Evolutionary conservation across 2,329 filamentous ascomycete genomes (phyloP).

Genomic region (Aspergillus latus): DNA sequence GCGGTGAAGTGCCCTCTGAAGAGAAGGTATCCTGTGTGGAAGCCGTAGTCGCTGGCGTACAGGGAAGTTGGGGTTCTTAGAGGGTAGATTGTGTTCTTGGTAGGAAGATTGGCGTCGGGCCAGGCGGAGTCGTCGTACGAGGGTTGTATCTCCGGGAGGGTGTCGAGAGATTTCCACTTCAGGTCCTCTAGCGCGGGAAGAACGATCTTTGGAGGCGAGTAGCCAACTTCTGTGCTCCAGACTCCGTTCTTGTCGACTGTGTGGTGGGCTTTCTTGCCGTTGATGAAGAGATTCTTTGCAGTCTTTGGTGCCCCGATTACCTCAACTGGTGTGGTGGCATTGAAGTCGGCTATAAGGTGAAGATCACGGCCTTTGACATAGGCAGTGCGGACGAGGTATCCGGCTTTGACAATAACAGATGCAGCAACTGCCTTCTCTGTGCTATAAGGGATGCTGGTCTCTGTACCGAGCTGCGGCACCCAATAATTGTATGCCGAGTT

Average conservation of each 20-base stretch:
- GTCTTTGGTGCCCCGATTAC: slow-evolving; percentile 63
- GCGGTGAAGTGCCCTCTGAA: slow-evolving; percentile 70
- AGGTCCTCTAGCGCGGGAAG: slow-evolving; percentile 60
- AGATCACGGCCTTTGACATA: slow-evolving; percentile 57
- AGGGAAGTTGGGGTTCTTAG: slow-evolving; percentile 66
- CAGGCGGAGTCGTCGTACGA: slow-evolving; percentile 69
- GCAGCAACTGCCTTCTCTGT: slow-evolving; percentile 30
- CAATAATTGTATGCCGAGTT: slow-evolving; percentile 49
- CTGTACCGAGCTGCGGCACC: slow-evolving; percentile 39
- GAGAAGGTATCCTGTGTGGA: slow-evolving; percentile 65
- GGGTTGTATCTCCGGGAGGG: slow-evolving; percentile 65
- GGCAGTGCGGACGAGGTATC: slow-evolving; percentile 49
- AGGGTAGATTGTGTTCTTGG: slow-evolving; percentile 59
- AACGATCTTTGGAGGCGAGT: slow-evolving; percentile 50
- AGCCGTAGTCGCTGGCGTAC: slow-evolving; percentile 72
- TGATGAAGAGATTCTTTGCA: slow-evolving; percentile 61
- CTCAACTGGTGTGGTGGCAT: slow-evolving; percentile 66
- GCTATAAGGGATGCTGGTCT: slow-evolving; percentile 30
- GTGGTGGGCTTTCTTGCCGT: slow-evolving; percentile 51
- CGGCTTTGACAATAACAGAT: slow-evolving; percentile 44
- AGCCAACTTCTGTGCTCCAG: slow-evolving; percentile 55
- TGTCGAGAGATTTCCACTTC: slow-evolving; percentile 69
- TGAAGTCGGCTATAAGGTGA: slow-evolving; percentile 68
- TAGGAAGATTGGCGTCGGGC: slow-evolving; percentile 59
- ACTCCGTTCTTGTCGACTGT: slow-evolving; percentile 45